Evolutionary conservation across 768 basidiomycete species (phyloP), one percentile per base, ranked within the genome.

Genomic region (Termitomyces sp.): DNA sequence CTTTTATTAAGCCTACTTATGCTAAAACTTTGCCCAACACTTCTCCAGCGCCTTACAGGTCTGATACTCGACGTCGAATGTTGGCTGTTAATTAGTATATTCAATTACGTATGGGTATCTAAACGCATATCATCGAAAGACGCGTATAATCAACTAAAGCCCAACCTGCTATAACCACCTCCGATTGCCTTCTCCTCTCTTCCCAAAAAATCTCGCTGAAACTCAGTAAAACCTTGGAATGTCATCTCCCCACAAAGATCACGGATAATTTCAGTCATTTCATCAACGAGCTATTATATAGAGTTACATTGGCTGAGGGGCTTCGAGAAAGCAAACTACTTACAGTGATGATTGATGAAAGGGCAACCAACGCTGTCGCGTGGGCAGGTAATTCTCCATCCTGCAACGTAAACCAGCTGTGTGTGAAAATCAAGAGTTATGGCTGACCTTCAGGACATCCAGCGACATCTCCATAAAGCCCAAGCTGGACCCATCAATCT

Each of bases 301-400:
- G 33, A 20, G 47, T 39, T 22, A 53, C 4, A 52, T 45, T 22
- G 47, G 12, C 11, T 34, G 24, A 52, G n/a, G n/a, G 9, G 41
- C 1, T 16, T 33, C 15, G 37, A 51, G 4, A 39, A 13, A 12
- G 4, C 49, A 24, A 53, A 39, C 22, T 46, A 65, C 73, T 52
- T 60, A 78, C 77, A 30, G 72, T 65, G 12, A 80, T 68, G n/a
- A 78, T 68, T 44, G 67, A 72, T 4, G 75, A 75, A 16, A 80
- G 67, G 4, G 76, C 75, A 16, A 78, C 68, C 18, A 80, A 68
- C 9, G 77, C 77, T 22, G 78, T 76, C 2, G 77, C 75, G 65
- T 80, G 76, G 1, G 74, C 73, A 15, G 78, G 76, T 54, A 80
- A 55, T 63, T 78, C 76, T 20, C 72, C 71, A 59, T 80, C 74